phyloP scores from a whole-genome alignment of 306 rosid species.

The Mimosa bimucronata region DNA sequence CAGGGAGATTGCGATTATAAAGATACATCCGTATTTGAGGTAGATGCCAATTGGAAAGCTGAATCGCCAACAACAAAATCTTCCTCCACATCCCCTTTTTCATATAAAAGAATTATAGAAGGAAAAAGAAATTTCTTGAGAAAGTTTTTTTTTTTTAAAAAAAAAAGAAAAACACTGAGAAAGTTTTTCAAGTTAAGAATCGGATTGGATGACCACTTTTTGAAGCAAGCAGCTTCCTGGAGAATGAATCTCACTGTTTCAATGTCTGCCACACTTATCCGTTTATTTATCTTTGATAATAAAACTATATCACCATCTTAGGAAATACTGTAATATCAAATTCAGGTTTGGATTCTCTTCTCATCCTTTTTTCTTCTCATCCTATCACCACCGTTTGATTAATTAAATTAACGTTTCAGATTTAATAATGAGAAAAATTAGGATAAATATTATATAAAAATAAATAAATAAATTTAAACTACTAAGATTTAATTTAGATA shows the following conservation, averaged over 20 bases:
- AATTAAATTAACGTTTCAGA: too few relatives aligned
- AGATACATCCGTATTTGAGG: conserved; percentile 34
- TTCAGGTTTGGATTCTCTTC: too few relatives aligned
- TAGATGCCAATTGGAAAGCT: conserved; percentile 46
- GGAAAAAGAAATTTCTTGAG: background rate
- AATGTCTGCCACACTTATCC: background rate
- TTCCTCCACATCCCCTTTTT: conserved; percentile 10
- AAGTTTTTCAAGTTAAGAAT: background rate
- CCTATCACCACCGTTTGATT: too few relatives aligned
- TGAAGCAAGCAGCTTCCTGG: conserved; percentile 4
- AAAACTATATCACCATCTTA: too few relatives aligned
- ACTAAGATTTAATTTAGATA: too few relatives aligned
- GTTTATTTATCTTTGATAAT: background rate
- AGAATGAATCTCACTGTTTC: background rate
- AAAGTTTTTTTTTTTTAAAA: background rate
- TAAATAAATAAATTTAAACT: too few relatives aligned
- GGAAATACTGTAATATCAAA: too few relatives aligned
- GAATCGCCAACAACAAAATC: conserved; percentile 16
- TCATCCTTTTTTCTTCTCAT: too few relatives aligned
- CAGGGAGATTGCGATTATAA: conserved; percentile 28
- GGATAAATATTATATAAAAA: too few relatives aligned
- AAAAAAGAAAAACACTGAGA: background rate
- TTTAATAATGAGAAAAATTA: too few relatives aligned
- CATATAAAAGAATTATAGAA: background rate
- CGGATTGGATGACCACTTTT: background rate